These are phyloP conservation scores for Fragosphaeria purpurea DNA, from an alignment of 2,329 filamentous ascomycete species.

Conservation along the genomic window DNA sequence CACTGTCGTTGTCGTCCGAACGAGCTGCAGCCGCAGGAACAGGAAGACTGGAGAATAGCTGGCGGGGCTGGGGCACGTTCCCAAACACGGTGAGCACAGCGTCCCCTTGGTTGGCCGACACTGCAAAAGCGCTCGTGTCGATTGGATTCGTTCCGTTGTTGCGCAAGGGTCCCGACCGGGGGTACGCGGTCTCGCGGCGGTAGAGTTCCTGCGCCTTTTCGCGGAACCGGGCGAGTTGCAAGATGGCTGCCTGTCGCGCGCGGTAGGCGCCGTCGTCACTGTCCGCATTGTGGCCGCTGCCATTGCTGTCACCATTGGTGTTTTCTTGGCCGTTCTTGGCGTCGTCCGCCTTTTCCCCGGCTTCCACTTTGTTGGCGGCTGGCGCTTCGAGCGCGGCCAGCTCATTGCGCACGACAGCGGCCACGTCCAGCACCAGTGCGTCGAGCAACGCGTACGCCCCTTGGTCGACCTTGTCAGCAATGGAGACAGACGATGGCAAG, in stretches of 20 bases:
- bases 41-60: slow-evolving; percentile 80
- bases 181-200: slow-evolving; percentile 48
- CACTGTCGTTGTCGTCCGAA: slow-evolving; percentile 23
- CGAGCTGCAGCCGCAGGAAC: slow-evolving; percentile 12
- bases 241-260: slow-evolving; percentile 26
- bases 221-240: slow-evolving; percentile 47
- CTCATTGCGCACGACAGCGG: slow-evolving; percentile 21
- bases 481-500: slow-evolving; percentile 21
- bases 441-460: slow-evolving; percentile 51
- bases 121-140: background rate
- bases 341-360: background rate
- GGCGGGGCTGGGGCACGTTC: slow-evolving; percentile 61
- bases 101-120: slow-evolving; percentile 29
- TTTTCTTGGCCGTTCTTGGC: background rate
- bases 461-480: slow-evolving; percentile 43
- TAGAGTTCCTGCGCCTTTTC: slow-evolving; percentile 53
- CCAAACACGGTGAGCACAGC: slow-evolving; percentile 66
- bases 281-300: background rate
- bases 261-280: background rate
- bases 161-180: slow-evolving; percentile 24
- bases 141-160: background rate
- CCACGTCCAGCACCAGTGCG: slow-evolving; percentile 51
- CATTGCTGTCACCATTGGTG: background rate
- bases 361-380: slow-evolving; percentile 14
- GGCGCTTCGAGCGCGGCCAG: slow-evolving; percentile 36